These are phyloP conservation scores for Calonectria pteridis DNA, from an alignment of 2,329 filamentous ascomycete genomes.

Conservation along the genomic window DNA sequence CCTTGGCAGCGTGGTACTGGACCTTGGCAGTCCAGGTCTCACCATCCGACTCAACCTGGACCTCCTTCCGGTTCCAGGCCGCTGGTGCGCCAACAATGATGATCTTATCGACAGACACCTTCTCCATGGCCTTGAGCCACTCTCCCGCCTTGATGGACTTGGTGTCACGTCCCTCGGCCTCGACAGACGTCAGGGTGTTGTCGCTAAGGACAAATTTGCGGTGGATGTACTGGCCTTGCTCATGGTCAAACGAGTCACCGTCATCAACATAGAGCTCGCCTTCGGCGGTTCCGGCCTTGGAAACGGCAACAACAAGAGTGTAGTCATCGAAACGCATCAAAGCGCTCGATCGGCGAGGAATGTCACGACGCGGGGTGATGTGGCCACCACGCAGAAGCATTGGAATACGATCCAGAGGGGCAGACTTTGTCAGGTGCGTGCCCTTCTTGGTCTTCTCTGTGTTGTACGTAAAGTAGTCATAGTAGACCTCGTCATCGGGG, in stretches of 20 bases:
- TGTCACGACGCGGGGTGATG: constrained; percentile 90
- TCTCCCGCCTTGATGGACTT: constrained; percentile 70
- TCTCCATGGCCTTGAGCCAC: constrained; percentile 84
- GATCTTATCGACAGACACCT: constrained; percentile 85
- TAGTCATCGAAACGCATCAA: constrained; percentile 97
- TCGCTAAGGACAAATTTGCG: constrained; percentile 78
- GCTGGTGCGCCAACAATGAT: constrained; percentile 84
- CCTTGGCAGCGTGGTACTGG: constrained; percentile 66
- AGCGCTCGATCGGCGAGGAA: constrained; percentile 84
- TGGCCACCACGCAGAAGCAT: constrained; percentile 94
- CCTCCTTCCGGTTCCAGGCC: constrained; percentile 75
- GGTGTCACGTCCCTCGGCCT: constrained; percentile 68
- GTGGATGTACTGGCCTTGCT: constrained; percentile 89
- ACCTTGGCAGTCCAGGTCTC: constrained; percentile 69
- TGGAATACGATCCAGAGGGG: constrained; percentile 88
- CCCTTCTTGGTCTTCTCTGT: constrained; percentile 77
- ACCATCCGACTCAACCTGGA: constrained; percentile 67
- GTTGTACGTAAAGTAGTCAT: constrained; percentile 93
- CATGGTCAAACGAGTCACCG: constrained; percentile 90
- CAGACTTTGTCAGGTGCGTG: constrained; percentile 75
- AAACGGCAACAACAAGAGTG: constrained; percentile 83
- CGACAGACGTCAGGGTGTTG: constrained; percentile 75
- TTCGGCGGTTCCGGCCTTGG: constrained; percentile 70
- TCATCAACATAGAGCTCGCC: constrained; percentile 94
- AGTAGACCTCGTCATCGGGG: constrained; percentile 90